A percentile compares a stretch with the other conserved stretches of the same genome.
Evolutionary conservation across 768 basidiomycete species (phyloP).

Genomic region (Suillus lakei): DNA sequence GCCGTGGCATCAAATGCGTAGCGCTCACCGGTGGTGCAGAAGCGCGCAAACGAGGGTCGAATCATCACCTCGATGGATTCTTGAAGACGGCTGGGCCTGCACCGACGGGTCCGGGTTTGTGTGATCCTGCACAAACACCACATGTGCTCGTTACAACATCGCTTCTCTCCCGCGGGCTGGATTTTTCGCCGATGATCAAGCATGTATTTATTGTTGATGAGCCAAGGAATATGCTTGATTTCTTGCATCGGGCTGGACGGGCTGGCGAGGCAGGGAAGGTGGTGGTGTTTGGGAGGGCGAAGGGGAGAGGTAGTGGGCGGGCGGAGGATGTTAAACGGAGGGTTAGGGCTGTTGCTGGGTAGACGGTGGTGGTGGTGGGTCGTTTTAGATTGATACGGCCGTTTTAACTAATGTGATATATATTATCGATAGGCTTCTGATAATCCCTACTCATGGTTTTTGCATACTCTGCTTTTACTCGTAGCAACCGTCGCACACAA

Average conservation of each 20-base stretch:
- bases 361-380: conserved; percentile 18
- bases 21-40: conserved; percentile 69
- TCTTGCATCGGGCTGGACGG: conserved; percentile 89
- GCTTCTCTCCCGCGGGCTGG: conserved; percentile 86
- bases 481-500: not conserved
- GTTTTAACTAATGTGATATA: not conserved
- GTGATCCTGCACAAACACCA: conserved; percentile 43
- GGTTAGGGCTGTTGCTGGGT: conserved; percentile 46
- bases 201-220: conserved; percentile 90
- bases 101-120: conserved; percentile 19
- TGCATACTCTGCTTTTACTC: not conserved
- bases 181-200: conserved; percentile 77
- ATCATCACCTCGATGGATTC: conserved; percentile 80
- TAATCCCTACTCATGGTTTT: conserved; percentile 5
- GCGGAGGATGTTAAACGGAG: conserved; percentile 55
- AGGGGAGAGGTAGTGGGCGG: conserved; percentile 62
- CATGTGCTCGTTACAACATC: conserved; percentile 89
- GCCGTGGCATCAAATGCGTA: conserved; percentile 64
- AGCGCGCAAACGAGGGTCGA: conserved; percentile 66
- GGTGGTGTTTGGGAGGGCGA: conserved; percentile 74
- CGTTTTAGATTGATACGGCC: not conserved
- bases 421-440: not conserved
- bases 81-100: conserved; percentile 39
- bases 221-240: conserved; percentile 92
- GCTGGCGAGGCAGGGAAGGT: conserved; percentile 73